Evolutionary conservation across 768 basidiomycete species (phyloP).

Genomic region (Amanita phalloides): DNA sequence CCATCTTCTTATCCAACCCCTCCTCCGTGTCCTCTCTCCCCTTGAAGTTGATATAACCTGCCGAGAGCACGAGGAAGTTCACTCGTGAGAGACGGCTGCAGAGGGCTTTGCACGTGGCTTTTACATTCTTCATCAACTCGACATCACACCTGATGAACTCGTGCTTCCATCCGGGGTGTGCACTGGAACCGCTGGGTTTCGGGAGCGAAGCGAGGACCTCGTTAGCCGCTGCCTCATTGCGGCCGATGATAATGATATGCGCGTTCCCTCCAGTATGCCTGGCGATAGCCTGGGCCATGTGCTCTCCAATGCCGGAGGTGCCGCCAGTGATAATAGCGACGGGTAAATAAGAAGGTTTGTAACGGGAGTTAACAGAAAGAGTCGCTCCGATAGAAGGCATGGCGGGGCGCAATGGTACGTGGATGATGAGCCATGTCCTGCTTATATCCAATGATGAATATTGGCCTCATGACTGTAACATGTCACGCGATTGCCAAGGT

Average conservation of each 20-base stretch:
- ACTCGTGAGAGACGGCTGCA: constrained; percentile 21
- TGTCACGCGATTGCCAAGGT: no score
- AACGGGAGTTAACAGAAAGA: not conserved
- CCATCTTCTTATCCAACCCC: constrained; percentile 29
- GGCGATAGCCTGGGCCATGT: constrained; percentile 24
- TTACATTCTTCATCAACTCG: constrained; percentile 28
- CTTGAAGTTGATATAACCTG: constrained; percentile 16
- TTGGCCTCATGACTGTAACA: no score
- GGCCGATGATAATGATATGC: constrained; percentile 30
- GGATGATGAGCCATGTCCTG: no score
- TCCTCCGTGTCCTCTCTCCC: constrained; percentile 29
- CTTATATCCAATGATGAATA: no score
- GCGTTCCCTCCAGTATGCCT: constrained; percentile 27
- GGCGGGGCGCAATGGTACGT: no score
- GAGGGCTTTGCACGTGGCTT: constrained; percentile 19
- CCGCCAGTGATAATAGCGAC: constrained; percentile 18
- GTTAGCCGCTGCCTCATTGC: constrained; percentile 27
- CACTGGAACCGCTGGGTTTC: constrained; percentile 11
- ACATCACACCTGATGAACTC: constrained; percentile 31
- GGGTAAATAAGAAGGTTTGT: constrained; percentile 12
- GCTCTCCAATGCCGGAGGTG: constrained; percentile 23
- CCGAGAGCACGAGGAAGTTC: constrained; percentile 29
- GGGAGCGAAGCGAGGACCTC: constrained; percentile 21
- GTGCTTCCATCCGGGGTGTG: constrained; percentile 12
- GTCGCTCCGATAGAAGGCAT: not conserved